Evolutionary conservation across 257 asterid genomes (phyloP).

Genomic region (Coffea canephora): DNA sequence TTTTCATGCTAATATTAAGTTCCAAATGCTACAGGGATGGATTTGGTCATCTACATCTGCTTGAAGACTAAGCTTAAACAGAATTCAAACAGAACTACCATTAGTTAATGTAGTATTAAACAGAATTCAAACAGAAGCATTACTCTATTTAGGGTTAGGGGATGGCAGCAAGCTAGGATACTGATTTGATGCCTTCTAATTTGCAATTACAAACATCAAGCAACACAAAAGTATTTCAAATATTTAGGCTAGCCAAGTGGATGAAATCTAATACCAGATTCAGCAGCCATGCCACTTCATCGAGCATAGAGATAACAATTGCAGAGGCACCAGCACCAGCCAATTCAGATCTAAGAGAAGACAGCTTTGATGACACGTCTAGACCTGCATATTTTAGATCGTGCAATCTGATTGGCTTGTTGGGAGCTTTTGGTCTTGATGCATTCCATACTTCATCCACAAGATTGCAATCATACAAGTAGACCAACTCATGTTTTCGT

Average conservation of each 20-base stretch:
- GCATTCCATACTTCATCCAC: constrained; percentile 96
- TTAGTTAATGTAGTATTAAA: too few species aligned
- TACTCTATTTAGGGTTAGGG: not conserved
- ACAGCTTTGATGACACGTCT: constrained; percentile 75
- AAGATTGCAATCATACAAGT: constrained; percentile 71
- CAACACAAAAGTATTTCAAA: not conserved
- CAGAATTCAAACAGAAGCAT: not conserved
- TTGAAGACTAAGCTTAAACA: not conserved
- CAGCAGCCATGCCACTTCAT: constrained; percentile 97
- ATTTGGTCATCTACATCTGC: not conserved
- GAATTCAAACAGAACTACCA: too few species aligned
- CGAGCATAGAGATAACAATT: constrained; percentile 84
- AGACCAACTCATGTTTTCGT: constrained; percentile 79
- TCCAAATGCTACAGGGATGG: not conserved
- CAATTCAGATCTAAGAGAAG: constrained; percentile 76
- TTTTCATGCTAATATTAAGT: not conserved
- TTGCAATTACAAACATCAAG: not conserved
- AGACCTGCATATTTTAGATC: constrained; percentile 83
- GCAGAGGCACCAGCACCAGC: constrained; percentile 75
- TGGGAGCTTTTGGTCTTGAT: constrained; percentile 76
- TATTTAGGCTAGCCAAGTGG: not conserved
- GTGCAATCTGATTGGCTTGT: constrained; percentile 65
- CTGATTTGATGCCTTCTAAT: not conserved
- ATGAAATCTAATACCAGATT: constrained; percentile 64
- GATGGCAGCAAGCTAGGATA: not conserved